These are phyloP conservation scores for Coniochaeta prunicola DNA, from an alignment of 2,329 filamentous ascomycete species.

Conservation along the genomic window DNA sequence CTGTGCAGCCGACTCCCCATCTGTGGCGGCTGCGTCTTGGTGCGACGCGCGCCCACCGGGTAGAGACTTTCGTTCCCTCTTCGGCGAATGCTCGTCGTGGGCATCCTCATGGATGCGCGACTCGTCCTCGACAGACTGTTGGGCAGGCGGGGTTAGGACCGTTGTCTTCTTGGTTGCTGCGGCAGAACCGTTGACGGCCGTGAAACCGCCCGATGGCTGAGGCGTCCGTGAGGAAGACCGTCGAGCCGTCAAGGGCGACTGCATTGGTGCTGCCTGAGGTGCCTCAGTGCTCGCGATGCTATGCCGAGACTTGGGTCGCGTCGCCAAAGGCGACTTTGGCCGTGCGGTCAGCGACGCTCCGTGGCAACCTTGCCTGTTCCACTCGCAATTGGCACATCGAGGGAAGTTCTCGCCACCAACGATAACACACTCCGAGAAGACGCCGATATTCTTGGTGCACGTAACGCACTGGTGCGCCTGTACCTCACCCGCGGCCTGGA, in stretches of 20 bases:
- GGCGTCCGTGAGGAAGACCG: not conserved
- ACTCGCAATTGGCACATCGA: slow-evolving; percentile 45
- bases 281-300: not conserved
- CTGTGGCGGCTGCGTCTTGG: not conserved
- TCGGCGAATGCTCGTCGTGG: slow-evolving; percentile 2
- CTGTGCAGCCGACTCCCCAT: not conserved
- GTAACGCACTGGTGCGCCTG: slow-evolving; percentile 30
- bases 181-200: slow-evolving; percentile 11
- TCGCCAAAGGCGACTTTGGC: not conserved
- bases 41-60: not conserved
- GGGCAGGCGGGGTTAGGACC: not conserved
- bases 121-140: not conserved
- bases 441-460: slow-evolving; percentile 34
- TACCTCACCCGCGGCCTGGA: slow-evolving; percentile 39
- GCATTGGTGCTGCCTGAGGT: not conserved
- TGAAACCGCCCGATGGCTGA: slow-evolving; percentile 9
- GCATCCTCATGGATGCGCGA: slow-evolving; percentile 9
- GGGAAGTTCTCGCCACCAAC: slow-evolving; percentile 32
- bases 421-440: slow-evolving; percentile 35
- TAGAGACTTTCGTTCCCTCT: not conserved
- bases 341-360: slow-evolving; percentile 6
- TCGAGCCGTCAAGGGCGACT: slow-evolving; percentile 2
- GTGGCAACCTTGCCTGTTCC: slow-evolving; percentile 29
- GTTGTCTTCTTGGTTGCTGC: slow-evolving; percentile 1
- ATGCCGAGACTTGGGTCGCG: not conserved